phyloP scores from a whole-genome alignment of 495 filamentous ascomycete genomes.

The Xylaria castorea region DNA sequence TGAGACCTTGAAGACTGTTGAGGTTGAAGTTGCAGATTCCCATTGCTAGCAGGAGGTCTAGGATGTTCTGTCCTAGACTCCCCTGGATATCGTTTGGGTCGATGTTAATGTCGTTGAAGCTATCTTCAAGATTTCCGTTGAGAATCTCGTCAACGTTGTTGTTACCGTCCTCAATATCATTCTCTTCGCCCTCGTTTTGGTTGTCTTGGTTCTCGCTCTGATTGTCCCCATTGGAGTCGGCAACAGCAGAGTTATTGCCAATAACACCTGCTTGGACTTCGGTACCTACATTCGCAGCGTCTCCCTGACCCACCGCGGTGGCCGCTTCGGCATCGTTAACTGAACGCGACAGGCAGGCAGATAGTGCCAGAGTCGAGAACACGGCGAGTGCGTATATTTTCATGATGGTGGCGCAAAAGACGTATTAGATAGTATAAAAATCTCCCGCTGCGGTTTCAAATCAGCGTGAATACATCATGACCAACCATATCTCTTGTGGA shows the following conservation, averaged over 20 bases:
- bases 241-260: slow-evolving; percentile 33
- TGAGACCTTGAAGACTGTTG: slow-evolving; percentile 40
- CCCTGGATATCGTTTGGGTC: slow-evolving; percentile 33
- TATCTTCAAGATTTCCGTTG: slow-evolving; percentile 16
- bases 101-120: slow-evolving; percentile 23
- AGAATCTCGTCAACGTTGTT: slow-evolving; percentile 20
- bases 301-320: slow-evolving; percentile 15
- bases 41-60: slow-evolving; percentile 44
- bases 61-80: slow-evolving; percentile 39
- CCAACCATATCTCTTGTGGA: neutral
- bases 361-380: slow-evolving; percentile 37
- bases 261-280: slow-evolving; percentile 2
- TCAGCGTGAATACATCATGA: neutral
- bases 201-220: slow-evolving; percentile 27
- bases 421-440: slow-evolving; percentile 21
- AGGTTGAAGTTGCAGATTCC: slow-evolving; percentile 45
- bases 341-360: slow-evolving; percentile 36
- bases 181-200: slow-evolving; percentile 19
- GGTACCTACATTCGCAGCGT: slow-evolving; percentile 1
- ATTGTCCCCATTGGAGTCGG: slow-evolving; percentile 25
- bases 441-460: slow-evolving; percentile 27
- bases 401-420: slow-evolving; percentile 25
- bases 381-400: slow-evolving; percentile 34
- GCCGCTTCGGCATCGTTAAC: slow-evolving; percentile 21
- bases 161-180: slow-evolving; percentile 24